Conservation (phyloP, 2,329 filamentous ascomycete genomes). For the Pyrenophora seminiperda region DNA sequence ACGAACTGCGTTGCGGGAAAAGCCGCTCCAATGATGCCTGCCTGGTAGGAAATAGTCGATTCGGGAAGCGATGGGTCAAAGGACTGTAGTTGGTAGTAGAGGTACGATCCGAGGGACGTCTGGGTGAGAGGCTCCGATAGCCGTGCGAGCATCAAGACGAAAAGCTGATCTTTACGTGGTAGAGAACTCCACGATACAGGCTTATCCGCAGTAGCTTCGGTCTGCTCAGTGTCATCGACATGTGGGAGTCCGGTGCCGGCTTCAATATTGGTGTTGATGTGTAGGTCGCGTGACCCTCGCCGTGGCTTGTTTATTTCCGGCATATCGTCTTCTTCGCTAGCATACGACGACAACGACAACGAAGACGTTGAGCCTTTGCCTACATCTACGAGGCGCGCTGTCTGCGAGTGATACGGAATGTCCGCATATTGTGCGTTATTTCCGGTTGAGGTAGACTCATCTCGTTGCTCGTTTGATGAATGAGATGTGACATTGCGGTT, state of each 20-base stretch:
- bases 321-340: slow-evolving; percentile 3
- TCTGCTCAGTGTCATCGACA: slow-evolving; percentile 30
- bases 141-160: slow-evolving; percentile 77
- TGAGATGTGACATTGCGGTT: background rate
- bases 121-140: slow-evolving; percentile 83
- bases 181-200: slow-evolving; percentile 72
- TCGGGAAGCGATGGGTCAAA: slow-evolving; percentile 67
- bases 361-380: background rate
- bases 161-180: slow-evolving; percentile 76
- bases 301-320: background rate
- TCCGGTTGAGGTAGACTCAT: background rate
- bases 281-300: slow-evolving; percentile 17
- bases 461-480: background rate
- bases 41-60: slow-evolving; percentile 73
- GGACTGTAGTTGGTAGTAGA: slow-evolving; percentile 87
- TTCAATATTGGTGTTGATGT: slow-evolving; percentile 29
- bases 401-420: background rate
- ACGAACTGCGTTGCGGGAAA: slow-evolving; percentile 84
- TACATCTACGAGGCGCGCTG: background rate
- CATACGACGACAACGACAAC: background rate
- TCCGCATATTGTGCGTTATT: background rate
- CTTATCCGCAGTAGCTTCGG: slow-evolving; percentile 42
- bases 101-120: slow-evolving; percentile 67
- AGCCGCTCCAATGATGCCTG: slow-evolving; percentile 75
- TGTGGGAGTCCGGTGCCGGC: slow-evolving; percentile 22